Base-by-base conservation (phyloP, 352 stramenopile species). In the Phytophthora uliginosa region DNA sequence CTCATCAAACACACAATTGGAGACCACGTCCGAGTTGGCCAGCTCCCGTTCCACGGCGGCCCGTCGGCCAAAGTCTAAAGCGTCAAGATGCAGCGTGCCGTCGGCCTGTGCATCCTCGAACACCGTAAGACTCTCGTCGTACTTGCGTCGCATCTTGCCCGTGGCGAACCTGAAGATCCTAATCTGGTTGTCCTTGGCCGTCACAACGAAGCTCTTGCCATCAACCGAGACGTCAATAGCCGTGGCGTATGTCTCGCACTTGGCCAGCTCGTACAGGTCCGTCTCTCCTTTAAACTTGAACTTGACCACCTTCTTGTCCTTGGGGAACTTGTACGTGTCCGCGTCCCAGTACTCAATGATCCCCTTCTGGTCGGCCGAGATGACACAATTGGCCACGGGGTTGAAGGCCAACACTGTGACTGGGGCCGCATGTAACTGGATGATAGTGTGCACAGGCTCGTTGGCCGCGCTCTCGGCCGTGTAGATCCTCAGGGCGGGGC, bases 241-340 rank as follows among this genome's bases (percentile, higher is more conserved):
- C 47, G 83, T 95, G 17, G 92, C 82, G 48, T 84, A 74, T 18
- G 93, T 96, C 89, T 99, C 92, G 69, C 70, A 74, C 82, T 99
- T 99, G 31, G 95, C 91, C 36, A 99, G 79, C 38, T 95, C 89
- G 72, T 98, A 99, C 13, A 99, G 76, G 77, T 99, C 96, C 7
- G 98, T 99, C 45, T 99, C 92, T 22, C 98, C 89, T 78, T 99
- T 99, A 42, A 96, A 98, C 60, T 91, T 84, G 76, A 98, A 99
- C 55, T 86, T 85, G 24, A 83, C 58, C 8, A 66, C 60, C 7
- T 45, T 48, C 6, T 51, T 70, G 9, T 62, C 52, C 31, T 63
- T 69, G 1, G 88, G 85, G 8, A 88, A 78, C 55, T 84, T 86
- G 78, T 81, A 92, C 60, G 82, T 90, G 51, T 93, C 79, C 4